These are phyloP conservation scores for Acer negundo DNA, from an alignment of 345 rosid species.

Conservation along the genomic window DNA sequence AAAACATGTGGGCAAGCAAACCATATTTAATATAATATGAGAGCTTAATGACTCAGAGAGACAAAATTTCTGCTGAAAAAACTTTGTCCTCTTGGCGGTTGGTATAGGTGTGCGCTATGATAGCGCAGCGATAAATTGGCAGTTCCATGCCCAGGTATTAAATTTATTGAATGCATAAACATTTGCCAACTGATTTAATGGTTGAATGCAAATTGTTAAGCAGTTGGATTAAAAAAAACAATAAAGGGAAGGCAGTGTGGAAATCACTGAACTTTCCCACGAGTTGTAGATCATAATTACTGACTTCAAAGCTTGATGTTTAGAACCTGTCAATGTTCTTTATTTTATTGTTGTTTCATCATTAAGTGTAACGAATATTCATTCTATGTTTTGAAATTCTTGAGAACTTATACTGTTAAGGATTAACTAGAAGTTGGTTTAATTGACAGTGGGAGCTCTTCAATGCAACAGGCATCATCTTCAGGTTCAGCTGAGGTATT, in stretches of 20 bases:
- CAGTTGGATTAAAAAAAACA: neutral
- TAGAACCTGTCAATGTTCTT: neutral
- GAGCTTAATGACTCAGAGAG: neutral
- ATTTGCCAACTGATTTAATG: neutral
- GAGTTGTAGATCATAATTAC: neutral
- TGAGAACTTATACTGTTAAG: neutral
- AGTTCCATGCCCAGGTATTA: neutral
- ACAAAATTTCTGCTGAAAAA: neutral
- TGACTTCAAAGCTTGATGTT: neutral
- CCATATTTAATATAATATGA: neutral
- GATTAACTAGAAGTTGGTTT: constrained; percentile 22
- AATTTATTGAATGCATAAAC: neutral
- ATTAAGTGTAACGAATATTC: neutral
- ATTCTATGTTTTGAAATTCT: neutral
- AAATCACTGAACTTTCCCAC: neutral
- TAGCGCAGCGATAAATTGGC: neutral
- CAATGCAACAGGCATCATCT: constrained; percentile 55
- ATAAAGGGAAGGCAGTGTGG: neutral
- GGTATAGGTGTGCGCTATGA: neutral
- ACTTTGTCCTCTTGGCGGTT: neutral
- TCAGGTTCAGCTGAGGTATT: constrained; percentile 66
- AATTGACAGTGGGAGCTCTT: constrained; percentile 46
- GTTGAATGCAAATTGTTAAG: neutral
- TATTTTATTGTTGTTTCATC: constrained; percentile 8
- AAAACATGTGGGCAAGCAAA: neutral